Conservation (phyloP, 2,329 filamentous ascomycete species). For the Sarocladiaceae sp. region DNA sequence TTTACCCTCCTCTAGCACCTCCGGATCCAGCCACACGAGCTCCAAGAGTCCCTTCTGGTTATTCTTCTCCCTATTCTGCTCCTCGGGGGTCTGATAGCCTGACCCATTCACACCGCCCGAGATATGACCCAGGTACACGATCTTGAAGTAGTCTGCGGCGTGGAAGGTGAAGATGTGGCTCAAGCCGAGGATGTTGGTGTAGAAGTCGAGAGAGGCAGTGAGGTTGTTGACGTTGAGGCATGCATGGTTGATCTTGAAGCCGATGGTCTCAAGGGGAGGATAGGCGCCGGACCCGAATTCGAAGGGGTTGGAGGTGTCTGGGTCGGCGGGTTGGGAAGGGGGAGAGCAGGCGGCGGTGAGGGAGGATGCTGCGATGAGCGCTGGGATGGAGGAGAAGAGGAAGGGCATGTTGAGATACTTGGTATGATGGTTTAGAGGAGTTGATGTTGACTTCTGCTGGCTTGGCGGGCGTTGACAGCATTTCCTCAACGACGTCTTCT, state of each 20-base stretch:
- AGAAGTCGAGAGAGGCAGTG: conserved; percentile 25
- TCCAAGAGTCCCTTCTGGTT: conserved; percentile 26
- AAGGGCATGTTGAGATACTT: too few species aligned
- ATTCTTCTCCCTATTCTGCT: conserved; percentile 27
- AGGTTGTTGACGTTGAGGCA: conserved; percentile 22
- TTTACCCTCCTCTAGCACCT: conserved; percentile 15
- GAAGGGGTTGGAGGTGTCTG: too few species aligned
- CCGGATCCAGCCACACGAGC: conserved; percentile 20
- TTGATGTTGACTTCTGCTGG: too few species aligned
- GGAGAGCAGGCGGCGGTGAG: too few species aligned
- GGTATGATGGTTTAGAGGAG: too few species aligned
- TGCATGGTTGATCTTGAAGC: conserved; percentile 24
- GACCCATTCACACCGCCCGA: conserved; percentile 31
- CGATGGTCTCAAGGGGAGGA: too few species aligned
- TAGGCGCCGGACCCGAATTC: too few species aligned
- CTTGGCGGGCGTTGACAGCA: too few species aligned
- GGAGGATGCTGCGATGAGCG: too few species aligned
- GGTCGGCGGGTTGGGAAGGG: too few species aligned
- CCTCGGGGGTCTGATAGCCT: conserved; percentile 26
- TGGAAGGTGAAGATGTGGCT: conserved; percentile 27
- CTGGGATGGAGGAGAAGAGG: too few species aligned
- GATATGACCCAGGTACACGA: conserved; percentile 29
- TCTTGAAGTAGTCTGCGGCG: conserved; percentile 20
- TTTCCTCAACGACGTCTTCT: too few species aligned
- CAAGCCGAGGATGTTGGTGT: conserved; percentile 26